Evolutionary conservation across 139 green algal genomes (phyloP).

Genomic region (Chlamydomonas schloesseri): DNA sequence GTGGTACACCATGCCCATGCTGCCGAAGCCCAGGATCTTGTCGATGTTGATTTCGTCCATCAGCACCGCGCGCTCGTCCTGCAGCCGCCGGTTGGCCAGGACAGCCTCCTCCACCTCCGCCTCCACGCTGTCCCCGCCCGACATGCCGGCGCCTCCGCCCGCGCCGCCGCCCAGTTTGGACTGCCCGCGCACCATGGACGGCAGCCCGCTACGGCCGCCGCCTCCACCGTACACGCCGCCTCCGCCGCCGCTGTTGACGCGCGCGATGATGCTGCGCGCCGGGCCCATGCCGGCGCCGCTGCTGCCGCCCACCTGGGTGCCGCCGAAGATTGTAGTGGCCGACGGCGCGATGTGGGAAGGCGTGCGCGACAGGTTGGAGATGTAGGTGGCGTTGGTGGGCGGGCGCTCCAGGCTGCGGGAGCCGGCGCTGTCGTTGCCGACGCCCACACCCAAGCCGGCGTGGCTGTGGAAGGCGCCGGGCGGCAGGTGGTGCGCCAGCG

Average conservation of each 20-base stretch:
- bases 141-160: not conserved
- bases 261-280: not conserved
- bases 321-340: no score
- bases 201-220: not conserved
- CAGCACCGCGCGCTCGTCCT: conserved; percentile 38
- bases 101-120: conserved; percentile 52
- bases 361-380: not conserved
- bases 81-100: conserved; percentile 42
- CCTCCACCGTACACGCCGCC: not conserved
- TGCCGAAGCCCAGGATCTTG: conserved; percentile 55
- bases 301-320: no score
- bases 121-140: not conserved
- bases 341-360: not conserved
- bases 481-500: not conserved
- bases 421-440: not conserved
- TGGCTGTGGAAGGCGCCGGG: no score
- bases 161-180: conserved; percentile 8
- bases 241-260: conserved; percentile 18
- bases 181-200: not conserved
- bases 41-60: conserved; percentile 55
- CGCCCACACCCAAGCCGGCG: not conserved
- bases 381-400: not conserved
- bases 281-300: no score
- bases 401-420: not conserved
- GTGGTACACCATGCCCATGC: conserved; percentile 65